Base-by-base conservation (phyloP, 768 basidiomycete genomes). In the Suillus placidus region DNA sequence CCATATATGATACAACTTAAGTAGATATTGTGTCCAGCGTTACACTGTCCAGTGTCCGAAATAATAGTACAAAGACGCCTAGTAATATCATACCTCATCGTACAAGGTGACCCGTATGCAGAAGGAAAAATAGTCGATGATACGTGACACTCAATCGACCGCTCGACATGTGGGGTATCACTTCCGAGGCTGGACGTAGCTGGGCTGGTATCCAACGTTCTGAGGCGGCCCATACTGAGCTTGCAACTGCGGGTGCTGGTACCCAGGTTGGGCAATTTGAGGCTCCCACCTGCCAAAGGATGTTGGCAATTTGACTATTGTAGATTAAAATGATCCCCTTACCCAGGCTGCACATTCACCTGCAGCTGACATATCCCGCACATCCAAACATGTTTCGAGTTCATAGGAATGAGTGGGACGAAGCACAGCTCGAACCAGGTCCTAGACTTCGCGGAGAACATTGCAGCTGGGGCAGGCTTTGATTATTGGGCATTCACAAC, bases 391-490 rank as follows among this genome's bases (percentile, higher is more conserved):
- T 84, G 85, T 62, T 84, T 84, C 57, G 83, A 83, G 30, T 76
- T 83, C 70, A 92, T 78, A 2, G 91, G 91, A 51, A 93, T 75
- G 64, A 93, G 76, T 30, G 89, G 91, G 16, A 93, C 81, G 75
- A 86, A 90, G 79, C 88, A 92, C 54, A 93, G 73, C 75, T 91
- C 89, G 72, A 93, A 89, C 91, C 90, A 92, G 43, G 78, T 85
- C 63, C 87, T 86, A 40, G 83, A 82, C 74, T 89, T 91, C 37
- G 88, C 88, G 37, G 83, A 79, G 58, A 87, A 77, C 63, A 90
- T 87, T 60, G 87, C 82, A 30, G 80, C 90, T 90, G 14, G 23
- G 13, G 69, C 18, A 45, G n/a, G 55, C 26, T 13, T 42, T 47
- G 47, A 13, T 47, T 47, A 6, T 38, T 49, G 47, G 10, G 58